Evolutionary conservation across 352 stramenopile species (phyloP), one percentile per base, ranked within the genome.

Genomic region (Pythium sp.): DNA sequence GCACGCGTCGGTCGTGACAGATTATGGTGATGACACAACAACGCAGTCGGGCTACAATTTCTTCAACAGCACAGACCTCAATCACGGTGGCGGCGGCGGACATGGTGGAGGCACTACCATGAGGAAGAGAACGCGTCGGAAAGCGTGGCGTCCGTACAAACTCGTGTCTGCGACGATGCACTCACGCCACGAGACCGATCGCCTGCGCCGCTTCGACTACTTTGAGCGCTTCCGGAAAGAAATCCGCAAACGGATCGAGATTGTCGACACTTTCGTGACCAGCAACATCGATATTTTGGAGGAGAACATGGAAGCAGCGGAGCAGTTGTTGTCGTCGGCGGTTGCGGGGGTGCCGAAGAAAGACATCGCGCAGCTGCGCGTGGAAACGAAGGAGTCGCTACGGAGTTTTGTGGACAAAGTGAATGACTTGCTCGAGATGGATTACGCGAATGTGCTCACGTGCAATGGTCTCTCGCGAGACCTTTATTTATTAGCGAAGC

Each of bases 131-230:
- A 72, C 62, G 65, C 57, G 75, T n/a, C 57, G 55, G 2, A 67
- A 73, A 24, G 73, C 77, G 3, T 95, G 87, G 87, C 77, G 77
- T 62, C 87, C 87, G 12, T 95, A 95, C 72, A 88, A 84, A 64
- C 78, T 95, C 6, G 74, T 92, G 15, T 81, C 85, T 3, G 90
- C 87, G 5, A 93, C 87, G 1, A 93, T 95, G 85, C 79, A 89
- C 36, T 72, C 73, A 5, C 88, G 82, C 41, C 54, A 65, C 36
- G 78, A 82, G 34, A 76, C 77, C 9, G 74, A 91, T 24, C 64
- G 75, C 22, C 62, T 59, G 22, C 77, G 68, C 26, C 75, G 83
- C 32, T 71, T 73, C 51, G 77, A 89, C 26, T 92, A 90, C 47
- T 63, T 89, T 34, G 68, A 84, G 34, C 62, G 77, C 22, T 94